Conservation (phyloP, 2,329 filamentous ascomycete genomes). For the Aspergillus caelatus region DNA sequence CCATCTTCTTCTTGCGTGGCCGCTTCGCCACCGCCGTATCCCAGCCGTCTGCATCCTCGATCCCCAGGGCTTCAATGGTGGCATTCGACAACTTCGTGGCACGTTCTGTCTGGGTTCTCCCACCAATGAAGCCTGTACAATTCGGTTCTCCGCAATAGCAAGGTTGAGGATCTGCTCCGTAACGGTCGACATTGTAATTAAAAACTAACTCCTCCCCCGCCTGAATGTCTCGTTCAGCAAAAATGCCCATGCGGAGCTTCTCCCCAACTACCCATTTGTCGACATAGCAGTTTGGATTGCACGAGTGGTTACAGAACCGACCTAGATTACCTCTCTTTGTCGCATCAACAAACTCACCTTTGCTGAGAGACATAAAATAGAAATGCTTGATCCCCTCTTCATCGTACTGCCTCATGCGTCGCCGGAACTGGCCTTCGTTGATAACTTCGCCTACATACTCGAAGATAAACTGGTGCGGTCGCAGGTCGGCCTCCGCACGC, state of each 20-base stretch:
- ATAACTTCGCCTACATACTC: slow-evolving; percentile 99
- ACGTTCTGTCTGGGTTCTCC: slow-evolving; percentile 95
- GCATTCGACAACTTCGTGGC: slow-evolving; percentile 87
- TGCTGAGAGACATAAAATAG: slow-evolving; percentile 99
- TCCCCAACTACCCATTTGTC: slow-evolving; percentile 99
- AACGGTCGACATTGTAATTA: slow-evolving; percentile 99
- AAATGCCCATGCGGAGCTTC: slow-evolving; percentile 98
- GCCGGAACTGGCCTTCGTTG: slow-evolving; percentile 84
- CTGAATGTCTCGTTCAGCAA: slow-evolving; percentile 80
- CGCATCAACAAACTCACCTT: slow-evolving; percentile 95
- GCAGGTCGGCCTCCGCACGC: slow-evolving; percentile 75
- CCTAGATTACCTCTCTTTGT: slow-evolving; percentile 96
- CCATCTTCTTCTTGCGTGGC: slow-evolving; percentile 86
- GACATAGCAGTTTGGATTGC: slow-evolving; percentile 97
- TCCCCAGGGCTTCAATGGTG: slow-evolving; percentile 92
- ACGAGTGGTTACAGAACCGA: slow-evolving; percentile 98
- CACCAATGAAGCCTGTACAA: slow-evolving; percentile 94
- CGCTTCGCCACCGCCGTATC: slow-evolving; percentile 87
- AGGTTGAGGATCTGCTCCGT: slow-evolving; percentile 92
- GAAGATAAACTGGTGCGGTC: slow-evolving; percentile 88
- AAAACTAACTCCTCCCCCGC: slow-evolving; percentile 95
- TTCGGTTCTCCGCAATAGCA: slow-evolving; percentile 96
- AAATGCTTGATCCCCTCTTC: slow-evolving; percentile 98
- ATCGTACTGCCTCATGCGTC: slow-evolving; percentile 90
- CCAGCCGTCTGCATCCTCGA: slow-evolving; percentile 91